Evolutionary conservation across 2,329 filamentous ascomycete species (phyloP).

Genomic region (Xylaria polymorpha): DNA sequence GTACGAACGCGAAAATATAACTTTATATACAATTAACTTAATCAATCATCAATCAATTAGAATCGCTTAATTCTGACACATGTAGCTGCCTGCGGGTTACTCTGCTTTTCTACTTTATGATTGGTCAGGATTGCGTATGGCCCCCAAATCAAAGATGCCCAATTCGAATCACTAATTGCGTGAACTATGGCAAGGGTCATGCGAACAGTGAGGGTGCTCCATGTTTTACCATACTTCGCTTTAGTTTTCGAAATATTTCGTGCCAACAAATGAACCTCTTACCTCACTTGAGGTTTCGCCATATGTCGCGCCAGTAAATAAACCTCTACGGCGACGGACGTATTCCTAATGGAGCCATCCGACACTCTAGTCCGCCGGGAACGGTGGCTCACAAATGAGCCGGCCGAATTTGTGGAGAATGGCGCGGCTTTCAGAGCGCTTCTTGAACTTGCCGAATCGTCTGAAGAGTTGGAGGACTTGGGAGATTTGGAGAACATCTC

Average conservation of each 20-base stretch:
- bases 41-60: too few species aligned
- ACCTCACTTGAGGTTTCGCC: too few species aligned
- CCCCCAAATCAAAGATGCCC: background rate
- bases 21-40: too few species aligned
- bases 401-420: conserved; percentile 1
- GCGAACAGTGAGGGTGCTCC: too few species aligned
- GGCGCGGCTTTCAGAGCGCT: background rate
- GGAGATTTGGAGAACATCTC: background rate
- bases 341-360: background rate
- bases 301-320: background rate
- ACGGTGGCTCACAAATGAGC: background rate
- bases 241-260: background rate
- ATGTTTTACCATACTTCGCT: background rate
- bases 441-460: background rate
- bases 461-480: background rate
- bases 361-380: background rate
- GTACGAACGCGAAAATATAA: too few species aligned
- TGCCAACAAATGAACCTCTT: background rate
- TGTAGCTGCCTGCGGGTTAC: background rate
- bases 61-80: too few species aligned
- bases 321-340: background rate
- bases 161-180: background rate
- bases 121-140: background rate
- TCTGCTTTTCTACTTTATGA: background rate
- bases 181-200: background rate